Conservation (phyloP, 1,139 yeast genomes). For the Saccharomyces hybrid region DNA sequence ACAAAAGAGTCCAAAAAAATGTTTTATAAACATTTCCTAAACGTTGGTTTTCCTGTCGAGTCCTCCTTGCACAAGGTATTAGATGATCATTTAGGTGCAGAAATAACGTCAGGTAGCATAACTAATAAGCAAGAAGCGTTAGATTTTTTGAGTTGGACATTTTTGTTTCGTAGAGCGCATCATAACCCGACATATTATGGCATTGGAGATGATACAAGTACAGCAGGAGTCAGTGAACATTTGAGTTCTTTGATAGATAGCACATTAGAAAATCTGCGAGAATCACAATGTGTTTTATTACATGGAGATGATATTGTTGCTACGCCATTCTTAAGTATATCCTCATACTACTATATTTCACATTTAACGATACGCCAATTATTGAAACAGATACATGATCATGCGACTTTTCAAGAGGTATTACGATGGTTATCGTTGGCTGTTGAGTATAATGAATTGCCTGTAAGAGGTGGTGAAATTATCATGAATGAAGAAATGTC, state of each 20-base stretch:
- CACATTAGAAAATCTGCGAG: conserved; percentile 59
- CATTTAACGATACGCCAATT: conserved; percentile 79
- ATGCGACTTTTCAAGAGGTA: conserved; percentile 60
- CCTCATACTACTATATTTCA: conserved; percentile 89
- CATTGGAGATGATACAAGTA: conserved; percentile 54
- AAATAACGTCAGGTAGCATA: conserved; percentile 83
- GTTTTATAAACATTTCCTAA: conserved; percentile 89
- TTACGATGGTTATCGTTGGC: conserved; percentile 71
- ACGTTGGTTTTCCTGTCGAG: conserved; percentile 96
- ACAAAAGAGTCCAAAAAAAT: conserved; percentile 88
- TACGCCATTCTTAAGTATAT: conserved; percentile 77
- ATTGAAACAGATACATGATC: conserved; percentile 43
- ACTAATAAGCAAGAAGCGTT: conserved; percentile 77
- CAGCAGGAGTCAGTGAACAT: conserved; percentile 63
- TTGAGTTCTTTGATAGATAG: conserved; percentile 65
- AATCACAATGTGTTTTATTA: conserved; percentile 61
- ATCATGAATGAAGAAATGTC: conserved; percentile 87
- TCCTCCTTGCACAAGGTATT: conserved; percentile 87
- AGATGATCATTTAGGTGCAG: conserved; percentile 96
- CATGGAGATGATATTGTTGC: conserved; percentile 45
- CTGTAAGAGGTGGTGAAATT: conserved; percentile 94
- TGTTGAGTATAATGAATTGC: conserved; percentile 82
- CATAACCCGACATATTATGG: conserved; percentile 95
- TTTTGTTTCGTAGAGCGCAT: conserved; percentile 85
- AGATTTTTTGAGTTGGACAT: conserved; percentile 93